phyloP scores from a whole-genome alignment of 306 rosid genomes.

The Glycine latifolia region DNA sequence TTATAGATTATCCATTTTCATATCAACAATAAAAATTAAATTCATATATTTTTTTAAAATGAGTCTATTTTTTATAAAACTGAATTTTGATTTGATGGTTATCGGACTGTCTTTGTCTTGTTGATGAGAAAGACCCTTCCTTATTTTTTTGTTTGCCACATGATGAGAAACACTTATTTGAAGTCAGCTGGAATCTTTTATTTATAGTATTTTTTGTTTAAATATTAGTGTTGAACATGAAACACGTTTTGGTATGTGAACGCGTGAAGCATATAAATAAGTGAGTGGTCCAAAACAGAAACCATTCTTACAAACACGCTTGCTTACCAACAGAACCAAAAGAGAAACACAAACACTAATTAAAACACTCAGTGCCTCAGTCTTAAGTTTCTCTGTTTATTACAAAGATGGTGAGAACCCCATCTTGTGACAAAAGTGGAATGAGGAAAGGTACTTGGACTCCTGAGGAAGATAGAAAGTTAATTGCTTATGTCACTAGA shows the following conservation, averaged over 20 bases:
- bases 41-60: too few species aligned
- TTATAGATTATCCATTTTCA: too few species aligned
- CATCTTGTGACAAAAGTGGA: slow-evolving; percentile 68
- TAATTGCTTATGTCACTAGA: slow-evolving; percentile 77
- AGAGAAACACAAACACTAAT: neutral
- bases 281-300: neutral
- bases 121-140: neutral
- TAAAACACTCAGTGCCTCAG: neutral
- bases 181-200: neutral
- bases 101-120: too few species aligned
- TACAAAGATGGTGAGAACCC: slow-evolving; percentile 71
- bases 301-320: neutral
- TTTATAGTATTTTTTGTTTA: too few species aligned
- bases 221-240: neutral
- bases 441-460: slow-evolving; percentile 86
- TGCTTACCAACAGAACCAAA: too few species aligned
- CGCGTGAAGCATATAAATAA: slow-evolving; percentile 36
- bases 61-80: too few species aligned
- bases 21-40: too few species aligned
- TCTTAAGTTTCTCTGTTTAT: too few species aligned
- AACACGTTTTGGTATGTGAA: slow-evolving; percentile 45
- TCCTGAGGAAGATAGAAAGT: slow-evolving; percentile 75
- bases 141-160: too few species aligned
- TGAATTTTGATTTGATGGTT: too few species aligned
- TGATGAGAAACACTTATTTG: neutral